Percentiles rank a stretch among this genome's conserved stretches.
phyloP scores from a whole-genome alignment of 345 rosid genomes.

The Salix udensis region DNA sequence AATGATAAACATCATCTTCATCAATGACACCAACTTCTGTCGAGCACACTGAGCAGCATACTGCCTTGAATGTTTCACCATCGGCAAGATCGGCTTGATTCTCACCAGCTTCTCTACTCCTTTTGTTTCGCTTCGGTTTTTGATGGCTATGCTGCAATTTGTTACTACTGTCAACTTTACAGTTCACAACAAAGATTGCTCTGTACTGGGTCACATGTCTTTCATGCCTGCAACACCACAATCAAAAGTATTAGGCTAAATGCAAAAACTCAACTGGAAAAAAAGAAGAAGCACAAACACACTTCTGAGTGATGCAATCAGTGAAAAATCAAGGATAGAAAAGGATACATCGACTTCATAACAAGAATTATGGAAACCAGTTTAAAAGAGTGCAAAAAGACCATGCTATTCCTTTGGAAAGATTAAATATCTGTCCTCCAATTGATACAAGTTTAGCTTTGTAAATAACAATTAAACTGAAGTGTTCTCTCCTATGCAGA shows the following conservation, averaged over 20 bases:
- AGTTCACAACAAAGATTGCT: conserved; percentile 68
- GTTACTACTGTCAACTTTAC: conserved; percentile 39
- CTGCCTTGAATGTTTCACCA: conserved; percentile 34
- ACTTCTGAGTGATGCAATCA: background rate
- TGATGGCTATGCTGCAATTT: conserved; percentile 18
- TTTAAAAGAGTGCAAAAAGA: no score
- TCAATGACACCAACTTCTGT: conserved; percentile 65
- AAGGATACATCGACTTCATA: no score
- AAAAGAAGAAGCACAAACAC: background rate
- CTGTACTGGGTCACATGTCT: conserved; percentile 68
- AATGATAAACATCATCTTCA: conserved; percentile 71
- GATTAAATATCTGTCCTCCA: no score
- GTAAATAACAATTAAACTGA: no score
- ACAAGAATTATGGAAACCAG: no score
- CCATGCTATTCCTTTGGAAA: no score
- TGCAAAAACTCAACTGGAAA: background rate
- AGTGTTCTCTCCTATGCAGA: no score
- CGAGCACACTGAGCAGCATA: conserved; percentile 58
- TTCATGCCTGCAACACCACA: conserved; percentile 54
- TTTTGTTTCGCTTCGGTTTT: conserved; percentile 34
- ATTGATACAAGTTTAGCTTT: no score
- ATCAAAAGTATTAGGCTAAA: background rate
- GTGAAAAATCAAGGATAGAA: no score
- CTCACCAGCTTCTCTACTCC: conserved; percentile 37
- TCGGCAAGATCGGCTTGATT: conserved; percentile 19